Evolutionary conservation across 2,329 filamentous ascomycete genomes (phyloP), one percentile per base, ranked within the genome.

Genomic region (Pezicula carpinea): DNA sequence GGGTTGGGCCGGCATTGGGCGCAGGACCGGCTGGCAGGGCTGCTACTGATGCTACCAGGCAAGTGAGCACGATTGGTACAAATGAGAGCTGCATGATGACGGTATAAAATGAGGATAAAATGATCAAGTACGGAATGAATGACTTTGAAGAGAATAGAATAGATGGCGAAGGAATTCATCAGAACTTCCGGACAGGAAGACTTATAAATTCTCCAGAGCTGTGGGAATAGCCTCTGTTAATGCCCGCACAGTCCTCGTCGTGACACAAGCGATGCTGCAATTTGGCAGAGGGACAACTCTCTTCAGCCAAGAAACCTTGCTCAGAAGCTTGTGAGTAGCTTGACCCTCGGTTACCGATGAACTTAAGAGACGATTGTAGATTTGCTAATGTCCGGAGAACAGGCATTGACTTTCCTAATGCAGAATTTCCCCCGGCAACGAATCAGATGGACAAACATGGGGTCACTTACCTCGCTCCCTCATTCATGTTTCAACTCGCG

Each of bases 131-230:
- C 5, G 10, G 8, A 40, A 23, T n/a, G 38, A 40, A 23, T 40
- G 38, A 40, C 38, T 40, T 39, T 22, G n/a, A 40, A 40, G 18
- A 23, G 23, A 22, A 23, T 10, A 40, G 22, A 40, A 40, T 40
- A 40, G 23, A 40, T 15, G n/a, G 19, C 38, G 22, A 40, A 6
- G 8, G 18, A 40, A 7, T 15, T 35, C 14, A 35, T 40, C 22
- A 40, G 14, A 21, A 40, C 18, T 13, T 19, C 18, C 7, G 11
- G 23, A 8, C 13, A 11, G 38, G 8, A 13, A 6, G 38, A 21
- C 22, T 21, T 40, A 40, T 40, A n/a, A 15, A 17, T 34, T 34
- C 21, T 13, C 21, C n/a, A 13, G n/a, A 6, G 8, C 8, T 35
- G 19, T n/a, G 5, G 2, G 19, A 23, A 22, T 22, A 39, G 6